Evolutionary conservation across 2,329 filamentous ascomycete genomes (phyloP).

Genomic region (Hypoxylon sp.): DNA sequence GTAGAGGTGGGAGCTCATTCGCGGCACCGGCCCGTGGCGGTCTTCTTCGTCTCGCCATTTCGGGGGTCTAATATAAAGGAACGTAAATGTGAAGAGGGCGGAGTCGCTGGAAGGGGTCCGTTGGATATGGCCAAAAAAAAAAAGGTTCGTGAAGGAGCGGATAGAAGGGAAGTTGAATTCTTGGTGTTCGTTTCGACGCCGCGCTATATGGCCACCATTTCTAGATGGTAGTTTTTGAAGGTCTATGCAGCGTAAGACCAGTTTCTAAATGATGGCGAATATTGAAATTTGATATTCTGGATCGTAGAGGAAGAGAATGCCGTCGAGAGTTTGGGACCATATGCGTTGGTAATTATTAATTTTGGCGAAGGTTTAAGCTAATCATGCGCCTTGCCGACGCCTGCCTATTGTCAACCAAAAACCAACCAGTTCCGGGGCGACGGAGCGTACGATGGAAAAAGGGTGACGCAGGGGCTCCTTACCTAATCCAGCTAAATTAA

Average conservation of each 20-base stretch:
- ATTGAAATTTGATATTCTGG: not conserved
- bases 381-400: slow-evolving; percentile 28
- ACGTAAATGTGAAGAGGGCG: not conserved
- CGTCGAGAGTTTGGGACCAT: slow-evolving; percentile 24
- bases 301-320: slow-evolving; percentile 7
- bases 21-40: slow-evolving; percentile 73
- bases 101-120: not conserved
- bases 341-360: slow-evolving; percentile 28
- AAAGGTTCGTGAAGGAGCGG: slow-evolving; percentile 38
- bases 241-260: not conserved
- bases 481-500: slow-evolving; percentile 16
- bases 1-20: slow-evolving; percentile 72
- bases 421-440: slow-evolving; percentile 4
- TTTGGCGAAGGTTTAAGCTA: slow-evolving; percentile 35
- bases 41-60: slow-evolving; percentile 68
- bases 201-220: slow-evolving; percentile 49
- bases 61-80: slow-evolving; percentile 7
- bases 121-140: slow-evolving; percentile 16
- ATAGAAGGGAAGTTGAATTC: slow-evolving; percentile 37
- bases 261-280: not conserved
- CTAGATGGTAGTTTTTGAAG: slow-evolving; percentile 18
- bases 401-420: slow-evolving; percentile 17
- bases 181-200: slow-evolving; percentile 22
- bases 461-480: slow-evolving; percentile 36
- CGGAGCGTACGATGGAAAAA: slow-evolving; percentile 29